Evolutionary conservation across 2,329 filamentous ascomycete species (phyloP).

Genomic region (Sarocladiaceae sp.): DNA sequence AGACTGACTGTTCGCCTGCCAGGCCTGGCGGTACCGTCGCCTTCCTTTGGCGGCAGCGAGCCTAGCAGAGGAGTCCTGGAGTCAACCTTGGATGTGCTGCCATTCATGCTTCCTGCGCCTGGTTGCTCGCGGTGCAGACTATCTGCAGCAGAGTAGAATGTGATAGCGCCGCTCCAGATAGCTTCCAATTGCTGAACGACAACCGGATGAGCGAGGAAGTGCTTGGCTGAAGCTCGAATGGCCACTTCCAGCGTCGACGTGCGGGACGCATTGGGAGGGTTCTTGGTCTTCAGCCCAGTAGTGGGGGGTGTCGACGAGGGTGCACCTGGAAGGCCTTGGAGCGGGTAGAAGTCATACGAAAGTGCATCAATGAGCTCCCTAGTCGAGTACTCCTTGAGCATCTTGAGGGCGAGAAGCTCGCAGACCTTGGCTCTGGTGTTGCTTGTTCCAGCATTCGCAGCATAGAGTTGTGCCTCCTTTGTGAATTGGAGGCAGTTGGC

Average conservation of each 20-base stretch:
- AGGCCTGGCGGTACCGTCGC: conserved; percentile 30
- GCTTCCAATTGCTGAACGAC: conserved; percentile 94
- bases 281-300: conserved; percentile 18
- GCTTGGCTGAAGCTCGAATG: conserved; percentile 87
- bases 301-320: neutral
- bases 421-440: conserved; percentile 83
- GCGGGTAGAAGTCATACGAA: conserved; percentile 90
- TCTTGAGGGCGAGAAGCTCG: conserved; percentile 83
- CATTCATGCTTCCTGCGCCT: conserved; percentile 16
- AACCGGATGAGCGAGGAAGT: conserved; percentile 85
- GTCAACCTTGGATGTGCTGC: conserved; percentile 30
- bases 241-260: conserved; percentile 91
- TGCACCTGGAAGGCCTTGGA: conserved; percentile 67
- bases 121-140: conserved; percentile 64
- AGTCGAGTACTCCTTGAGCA: conserved; percentile 85
- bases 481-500: conserved; percentile 91
- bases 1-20: conserved; percentile 73
- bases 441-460: conserved; percentile 79
- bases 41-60: conserved; percentile 25
- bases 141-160: conserved; percentile 87
- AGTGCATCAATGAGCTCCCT: conserved; percentile 89
- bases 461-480: conserved; percentile 79
- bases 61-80: conserved; percentile 49
- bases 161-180: conserved; percentile 94
- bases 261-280: conserved; percentile 59